Evolutionary conservation across 1,139 yeast species (phyloP).

Genomic region (Saccharomycopsis phalli): DNA sequence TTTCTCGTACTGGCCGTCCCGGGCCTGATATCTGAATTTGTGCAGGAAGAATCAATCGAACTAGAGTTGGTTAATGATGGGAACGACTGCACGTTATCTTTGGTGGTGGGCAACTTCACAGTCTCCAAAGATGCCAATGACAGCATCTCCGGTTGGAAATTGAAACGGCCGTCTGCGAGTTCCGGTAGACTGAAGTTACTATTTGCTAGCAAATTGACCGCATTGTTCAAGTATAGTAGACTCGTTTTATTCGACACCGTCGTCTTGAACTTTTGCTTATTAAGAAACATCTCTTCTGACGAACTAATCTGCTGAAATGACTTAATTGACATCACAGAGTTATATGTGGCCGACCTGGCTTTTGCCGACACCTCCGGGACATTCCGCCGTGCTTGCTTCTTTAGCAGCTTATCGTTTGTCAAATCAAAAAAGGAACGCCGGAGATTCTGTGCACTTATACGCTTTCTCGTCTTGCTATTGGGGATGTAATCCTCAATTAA

Average conservation of each 20-base stretch:
- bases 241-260: slow-evolving; percentile 8
- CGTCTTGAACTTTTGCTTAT: slow-evolving; percentile 2
- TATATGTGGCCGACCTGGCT: slow-evolving; percentile 8
- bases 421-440: slow-evolving; percentile 14
- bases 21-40: neutral
- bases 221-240: slow-evolving; percentile 11
- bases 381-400: slow-evolving; percentile 8
- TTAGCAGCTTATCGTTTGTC: slow-evolving; percentile 5
- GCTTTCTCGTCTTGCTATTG: slow-evolving; percentile 3
- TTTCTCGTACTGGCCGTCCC: slow-evolving; percentile 7
- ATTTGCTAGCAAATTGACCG: slow-evolving; percentile 6
- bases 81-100: neutral
- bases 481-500: slow-evolving; percentile 43
- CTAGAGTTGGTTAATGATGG: slow-evolving; percentile 1
- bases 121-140: neutral
- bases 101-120: neutral
- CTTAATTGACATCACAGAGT: slow-evolving; percentile 14
- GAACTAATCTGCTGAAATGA: slow-evolving; percentile 9
- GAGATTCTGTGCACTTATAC: slow-evolving; percentile 11
- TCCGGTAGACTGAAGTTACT: neutral
- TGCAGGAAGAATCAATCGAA: neutral
- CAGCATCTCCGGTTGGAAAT: neutral
- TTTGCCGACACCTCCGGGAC: slow-evolving; percentile 2
- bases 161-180: neutral
- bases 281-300: slow-evolving; percentile 1